Evolutionary conservation across 164 flowering plant species (phyloP).

Genomic region (Berberis thunbergii): DNA sequence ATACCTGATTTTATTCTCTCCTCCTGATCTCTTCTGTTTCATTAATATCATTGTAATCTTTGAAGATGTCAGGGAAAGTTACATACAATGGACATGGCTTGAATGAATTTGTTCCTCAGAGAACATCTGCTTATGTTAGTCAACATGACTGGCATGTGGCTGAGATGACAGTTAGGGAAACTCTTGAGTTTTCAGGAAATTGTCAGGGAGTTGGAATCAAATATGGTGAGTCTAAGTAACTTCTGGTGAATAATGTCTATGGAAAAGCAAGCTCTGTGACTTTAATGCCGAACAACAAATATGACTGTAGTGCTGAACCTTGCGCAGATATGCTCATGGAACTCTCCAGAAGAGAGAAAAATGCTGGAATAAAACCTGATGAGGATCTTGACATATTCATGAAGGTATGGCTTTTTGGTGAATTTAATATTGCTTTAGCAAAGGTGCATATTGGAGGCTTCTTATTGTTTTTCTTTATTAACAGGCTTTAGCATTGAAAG

Average conservation of each 20-base stretch:
- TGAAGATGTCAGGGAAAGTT: slow-evolving; percentile 71
- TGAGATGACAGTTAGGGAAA: slow-evolving; percentile 96
- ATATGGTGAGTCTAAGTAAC: slow-evolving; percentile 42
- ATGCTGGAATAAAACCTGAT: slow-evolving; percentile 77
- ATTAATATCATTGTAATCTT: slow-evolving; percentile 13
- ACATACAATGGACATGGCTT: slow-evolving; percentile 74
- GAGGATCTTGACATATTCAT: slow-evolving; percentile 97
- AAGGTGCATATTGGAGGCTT: not conserved
- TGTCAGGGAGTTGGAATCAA: slow-evolving; percentile 93
- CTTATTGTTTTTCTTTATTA: slow-evolving; percentile 8
- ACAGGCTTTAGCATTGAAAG: slow-evolving; percentile 78
- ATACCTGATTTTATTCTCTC: not conserved
- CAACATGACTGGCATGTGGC: slow-evolving; percentile 85
- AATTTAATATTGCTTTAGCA: not conserved
- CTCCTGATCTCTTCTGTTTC: slow-evolving; percentile 1
- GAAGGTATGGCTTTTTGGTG: slow-evolving; percentile 47
- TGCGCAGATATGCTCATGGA: slow-evolving; percentile 85
- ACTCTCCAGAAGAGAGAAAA: slow-evolving; percentile 88
- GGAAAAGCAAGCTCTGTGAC: not conserved
- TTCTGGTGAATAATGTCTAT: not conserved
- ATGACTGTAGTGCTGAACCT: slow-evolving; percentile 4
- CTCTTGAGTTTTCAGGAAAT: slow-evolving; percentile 73
- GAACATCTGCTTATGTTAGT: slow-evolving; percentile 86
- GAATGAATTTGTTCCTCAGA: slow-evolving; percentile 74
- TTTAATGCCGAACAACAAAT: not conserved